phyloP scores from a whole-genome alignment of 1,284 basidiomycete species.

The Ceratobasidium sp. region DNA sequence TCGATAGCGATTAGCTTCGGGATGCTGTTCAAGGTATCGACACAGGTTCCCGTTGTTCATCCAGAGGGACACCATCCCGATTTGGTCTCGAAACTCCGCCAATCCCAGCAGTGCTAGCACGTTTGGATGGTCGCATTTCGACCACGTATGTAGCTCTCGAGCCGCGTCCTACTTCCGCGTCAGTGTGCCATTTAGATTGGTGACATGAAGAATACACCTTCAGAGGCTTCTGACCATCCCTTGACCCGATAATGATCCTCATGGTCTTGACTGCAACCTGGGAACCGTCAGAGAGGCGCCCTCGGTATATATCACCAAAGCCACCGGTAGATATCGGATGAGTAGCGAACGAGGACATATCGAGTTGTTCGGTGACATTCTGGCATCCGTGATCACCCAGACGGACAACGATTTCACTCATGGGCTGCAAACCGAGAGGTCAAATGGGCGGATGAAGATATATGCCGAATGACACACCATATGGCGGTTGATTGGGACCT shows the following conservation, averaged over 20 bases:
- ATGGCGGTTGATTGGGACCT: background rate
- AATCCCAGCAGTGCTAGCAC: constrained; percentile 2
- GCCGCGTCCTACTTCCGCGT: background rate
- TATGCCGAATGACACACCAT: background rate
- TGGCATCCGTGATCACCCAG: background rate
- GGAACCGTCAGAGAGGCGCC: background rate
- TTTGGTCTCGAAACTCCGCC: background rate
- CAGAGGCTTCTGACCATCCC: background rate
- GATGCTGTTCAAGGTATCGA: background rate
- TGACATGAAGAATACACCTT: background rate
- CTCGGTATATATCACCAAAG: constrained; percentile 19
- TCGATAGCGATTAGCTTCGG: background rate
- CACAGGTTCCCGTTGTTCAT: background rate
- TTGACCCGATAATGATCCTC: background rate
- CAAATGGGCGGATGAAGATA: background rate
- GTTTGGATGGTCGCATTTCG: constrained; percentile 12
- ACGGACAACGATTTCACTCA: background rate
- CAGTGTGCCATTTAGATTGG: background rate
- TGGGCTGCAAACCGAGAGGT: background rate
- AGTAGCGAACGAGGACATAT: background rate
- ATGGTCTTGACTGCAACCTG: background rate
- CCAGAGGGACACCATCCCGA: constrained; percentile 12
- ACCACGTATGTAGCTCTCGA: constrained; percentile 18
- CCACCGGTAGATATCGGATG: background rate
- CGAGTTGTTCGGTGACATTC: background rate